These are phyloP conservation scores for Xylariaceae sp. DNA, from an alignment of 2,329 filamentous ascomycete species.

Conservation along the genomic window DNA sequence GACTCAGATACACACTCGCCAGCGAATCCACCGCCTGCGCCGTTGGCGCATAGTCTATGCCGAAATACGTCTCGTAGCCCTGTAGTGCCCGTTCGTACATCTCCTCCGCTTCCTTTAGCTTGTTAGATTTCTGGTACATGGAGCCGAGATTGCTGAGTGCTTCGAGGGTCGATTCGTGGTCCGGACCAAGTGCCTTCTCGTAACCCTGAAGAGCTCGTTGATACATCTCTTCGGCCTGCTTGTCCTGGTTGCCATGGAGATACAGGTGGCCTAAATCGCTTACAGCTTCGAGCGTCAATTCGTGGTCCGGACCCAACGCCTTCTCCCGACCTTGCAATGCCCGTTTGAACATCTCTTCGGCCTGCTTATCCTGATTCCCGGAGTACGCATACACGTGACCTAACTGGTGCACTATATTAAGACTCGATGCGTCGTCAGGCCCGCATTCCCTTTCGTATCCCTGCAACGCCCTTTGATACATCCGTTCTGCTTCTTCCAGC, in stretches of 20 bases:
- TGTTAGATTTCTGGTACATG: background rate
- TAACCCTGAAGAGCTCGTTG: conserved; percentile 27
- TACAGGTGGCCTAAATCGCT: background rate
- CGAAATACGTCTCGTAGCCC: conserved; percentile 12
- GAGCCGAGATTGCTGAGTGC: background rate
- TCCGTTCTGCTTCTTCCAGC: conserved; percentile 25
- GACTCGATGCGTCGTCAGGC: background rate
- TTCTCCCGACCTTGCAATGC: conserved; percentile 25
- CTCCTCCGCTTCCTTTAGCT: conserved; percentile 16
- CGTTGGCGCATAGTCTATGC: background rate
- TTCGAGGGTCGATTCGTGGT: conserved; percentile 3
- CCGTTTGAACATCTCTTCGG: conserved; percentile 29
- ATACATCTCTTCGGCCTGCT: conserved; percentile 29
- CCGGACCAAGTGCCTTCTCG: background rate
- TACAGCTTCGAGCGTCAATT: background rate
- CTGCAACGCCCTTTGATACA: conserved; percentile 30
- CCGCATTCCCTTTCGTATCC: conserved; percentile 11
- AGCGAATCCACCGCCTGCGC: background rate
- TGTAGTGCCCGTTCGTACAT: conserved; percentile 31
- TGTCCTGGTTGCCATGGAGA: conserved; percentile 8
- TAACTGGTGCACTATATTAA: conserved; percentile 22
- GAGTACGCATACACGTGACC: conserved; percentile 26
- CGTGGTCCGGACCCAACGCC: background rate
- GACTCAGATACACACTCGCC: background rate
- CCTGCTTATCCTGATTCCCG: conserved; percentile 25